These are phyloP conservation scores for Cyberlindnera veronae DNA, from an alignment of 805 yeast genomes.

Conservation along the genomic window DNA sequence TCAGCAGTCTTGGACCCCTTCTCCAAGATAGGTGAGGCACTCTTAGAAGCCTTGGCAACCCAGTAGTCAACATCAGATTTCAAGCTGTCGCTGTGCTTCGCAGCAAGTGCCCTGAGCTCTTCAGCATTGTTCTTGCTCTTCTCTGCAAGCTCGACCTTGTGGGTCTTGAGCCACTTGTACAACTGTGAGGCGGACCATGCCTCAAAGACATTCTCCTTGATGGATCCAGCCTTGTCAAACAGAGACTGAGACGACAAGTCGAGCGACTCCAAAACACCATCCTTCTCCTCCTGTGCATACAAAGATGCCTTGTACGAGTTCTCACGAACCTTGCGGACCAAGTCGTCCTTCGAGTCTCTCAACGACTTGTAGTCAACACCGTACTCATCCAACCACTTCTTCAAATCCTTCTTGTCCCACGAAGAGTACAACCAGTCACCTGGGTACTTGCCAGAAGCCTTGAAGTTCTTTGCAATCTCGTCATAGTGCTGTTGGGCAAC, in stretches of 20 bases:
- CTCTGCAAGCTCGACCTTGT: constrained; percentile 38
- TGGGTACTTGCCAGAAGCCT: constrained; percentile 43
- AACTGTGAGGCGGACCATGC: constrained; percentile 54
- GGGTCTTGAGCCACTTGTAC: constrained; percentile 49
- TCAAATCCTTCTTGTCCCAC: constrained; percentile 51
- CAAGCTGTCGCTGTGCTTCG: constrained; percentile 32
- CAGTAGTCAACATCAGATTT: constrained; percentile 39
- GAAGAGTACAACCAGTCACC: constrained; percentile 49
- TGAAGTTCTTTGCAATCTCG: constrained; percentile 33
- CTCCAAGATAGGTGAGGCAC: constrained; percentile 33
- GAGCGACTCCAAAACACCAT: constrained; percentile 37
- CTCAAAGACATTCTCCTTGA: constrained; percentile 44
- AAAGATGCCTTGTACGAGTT: constrained; percentile 42
- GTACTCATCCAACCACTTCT: constrained; percentile 45
- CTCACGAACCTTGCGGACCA: constrained; percentile 43
- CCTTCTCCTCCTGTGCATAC: constrained; percentile 36
- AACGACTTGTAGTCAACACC: constrained; percentile 36
- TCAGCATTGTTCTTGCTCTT: constrained; percentile 33
- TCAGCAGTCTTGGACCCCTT: constrained; percentile 33
- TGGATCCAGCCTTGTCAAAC: constrained; percentile 36
- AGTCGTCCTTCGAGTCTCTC: constrained; percentile 42
- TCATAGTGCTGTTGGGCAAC: constrained; percentile 40
- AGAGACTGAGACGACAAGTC: constrained; percentile 34
- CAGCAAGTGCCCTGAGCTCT: constrained; percentile 34
- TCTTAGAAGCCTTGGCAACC: constrained; percentile 27